Evolutionary conservation across 1,284 basidiomycete species (phyloP), one percentile per base, ranked within the genome.

Genomic region (Naganishia cerealis): DNA sequence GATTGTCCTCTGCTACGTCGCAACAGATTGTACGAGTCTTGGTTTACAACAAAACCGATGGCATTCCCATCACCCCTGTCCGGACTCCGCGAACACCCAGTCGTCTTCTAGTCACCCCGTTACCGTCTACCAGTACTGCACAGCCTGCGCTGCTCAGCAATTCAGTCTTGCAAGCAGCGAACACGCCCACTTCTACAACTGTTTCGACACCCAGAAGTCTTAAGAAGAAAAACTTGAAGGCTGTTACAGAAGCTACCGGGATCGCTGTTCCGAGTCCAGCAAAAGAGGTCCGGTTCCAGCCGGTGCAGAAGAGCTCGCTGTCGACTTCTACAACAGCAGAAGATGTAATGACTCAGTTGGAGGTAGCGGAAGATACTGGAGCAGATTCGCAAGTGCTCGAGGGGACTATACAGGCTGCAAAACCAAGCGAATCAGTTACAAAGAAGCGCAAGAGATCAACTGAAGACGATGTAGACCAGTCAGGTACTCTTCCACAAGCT

Each of bases 21-120:
- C 50, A 26, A 40, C 61, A 63, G 29, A 63, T 16, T 38, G 50
- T 63, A 8, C 61, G 61, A 4, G 61, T 26, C 21, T 18, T 54
- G 24, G 61, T 63, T 3, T 63, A 63, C 39, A 63, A 39, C 16
- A 63, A 63, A 40, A 53, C 40, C 12, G 61, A 54, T 21, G 61
- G 61, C 10, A 24, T 63, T 15, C 61, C 61, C 2, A 38, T 53
- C 18, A 63, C 61, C 15, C 46, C 61, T 5, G 21, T 63, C 9
- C 61, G 52, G 13, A 29, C 50, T 9, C 50, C 24, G 5, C 53
- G 53, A 16, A 54, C 50, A 36, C 61, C 50, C 3, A 54, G 12
- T 33, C 24, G 33, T 43, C 18, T 24, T 24, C 13, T 50, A 24
- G 7, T 8, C 21, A 21, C 46, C 3, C 21, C n/a, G 10, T 8